phyloP scores from a whole-genome alignment of 192 early-diverging fungal species.

The Podila epigama region DNA sequence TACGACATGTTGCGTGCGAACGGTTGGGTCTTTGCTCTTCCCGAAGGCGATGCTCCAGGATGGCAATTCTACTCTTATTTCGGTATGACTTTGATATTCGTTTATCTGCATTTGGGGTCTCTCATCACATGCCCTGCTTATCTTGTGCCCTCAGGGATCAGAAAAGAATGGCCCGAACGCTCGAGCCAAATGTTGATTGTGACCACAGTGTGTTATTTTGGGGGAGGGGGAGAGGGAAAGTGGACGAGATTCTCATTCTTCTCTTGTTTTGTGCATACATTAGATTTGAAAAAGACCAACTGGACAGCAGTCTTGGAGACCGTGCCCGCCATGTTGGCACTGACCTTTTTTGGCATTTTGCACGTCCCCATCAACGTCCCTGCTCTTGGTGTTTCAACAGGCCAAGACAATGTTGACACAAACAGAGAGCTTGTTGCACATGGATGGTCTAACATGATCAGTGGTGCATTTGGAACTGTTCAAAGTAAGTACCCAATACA shows the following conservation, averaged over 20 bases:
- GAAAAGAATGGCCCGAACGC: too few species aligned
- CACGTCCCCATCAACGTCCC: constrained; percentile 99
- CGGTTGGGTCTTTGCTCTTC: constrained; percentile 88
- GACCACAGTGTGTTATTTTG: too few species aligned
- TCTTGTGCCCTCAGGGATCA: neutral
- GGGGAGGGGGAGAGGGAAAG: too few species aligned
- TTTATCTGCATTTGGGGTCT: neutral
- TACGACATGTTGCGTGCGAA: constrained; percentile 70
- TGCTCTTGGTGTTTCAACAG: constrained; percentile 90
- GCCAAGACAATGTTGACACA: constrained; percentile 86
- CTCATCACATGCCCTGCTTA: neutral
- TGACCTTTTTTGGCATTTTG: constrained; percentile 94
- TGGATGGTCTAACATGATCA: constrained; percentile 86
- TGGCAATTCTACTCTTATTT: constrained; percentile 91
- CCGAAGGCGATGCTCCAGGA: constrained; percentile 77
- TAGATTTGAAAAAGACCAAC: constrained; percentile 70
- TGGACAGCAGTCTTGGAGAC: constrained; percentile 72
- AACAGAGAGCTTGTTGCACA: constrained; percentile 94
- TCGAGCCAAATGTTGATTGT: too few species aligned
- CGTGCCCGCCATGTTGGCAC: constrained; percentile 89
- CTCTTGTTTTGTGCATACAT: constrained; percentile 9
- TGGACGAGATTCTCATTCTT: neutral
- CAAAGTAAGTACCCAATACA: constrained; percentile 77
- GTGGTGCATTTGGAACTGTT: constrained; percentile 79
- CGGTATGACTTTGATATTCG: constrained; percentile 30